Evolutionary conservation across 306 rosid genomes (phyloP).

Genomic region (Begonia masoniana): DNA sequence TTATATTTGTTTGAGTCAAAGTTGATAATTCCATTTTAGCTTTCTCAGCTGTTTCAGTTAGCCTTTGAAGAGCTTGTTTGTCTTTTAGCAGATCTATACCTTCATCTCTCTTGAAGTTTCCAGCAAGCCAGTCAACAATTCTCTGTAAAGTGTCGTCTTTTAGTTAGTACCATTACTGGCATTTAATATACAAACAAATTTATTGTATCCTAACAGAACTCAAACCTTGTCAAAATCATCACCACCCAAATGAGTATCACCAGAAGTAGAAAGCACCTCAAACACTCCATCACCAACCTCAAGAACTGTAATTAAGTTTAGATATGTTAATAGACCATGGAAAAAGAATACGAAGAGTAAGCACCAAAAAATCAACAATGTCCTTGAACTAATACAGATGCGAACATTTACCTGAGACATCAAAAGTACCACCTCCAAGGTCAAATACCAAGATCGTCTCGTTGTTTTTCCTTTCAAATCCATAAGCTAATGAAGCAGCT

Average conservation of each 20-base stretch:
- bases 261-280: conserved; percentile 94
- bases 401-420: conserved; percentile 63
- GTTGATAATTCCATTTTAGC: conserved; percentile 96
- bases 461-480: conserved; percentile 83
- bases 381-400: not conserved
- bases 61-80: conserved; percentile 96
- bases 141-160: conserved; percentile 32
- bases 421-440: conserved; percentile 98
- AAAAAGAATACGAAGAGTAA: not conserved
- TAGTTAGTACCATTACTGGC: not conserved
- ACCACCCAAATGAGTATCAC: conserved; percentile 97
- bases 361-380: not conserved
- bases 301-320: conserved; percentile 29
- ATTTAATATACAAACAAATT: not conserved
- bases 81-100: conserved; percentile 89
- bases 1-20: conserved; percentile 77
- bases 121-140: conserved; percentile 85
- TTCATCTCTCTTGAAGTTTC: conserved; percentile 61
- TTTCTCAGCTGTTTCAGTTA: conserved; percentile 95
- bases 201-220: not conserved
- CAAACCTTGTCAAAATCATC: conserved; percentile 92
- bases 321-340: not conserved
- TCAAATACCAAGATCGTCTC: conserved; percentile 95
- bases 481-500: conserved; percentile 94
- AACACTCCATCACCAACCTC: conserved; percentile 99